Evolutionary conservation across 169 alveolate genomes (phyloP), one percentile per base, ranked within the genome.

Genomic region (Theileria equi): DNA sequence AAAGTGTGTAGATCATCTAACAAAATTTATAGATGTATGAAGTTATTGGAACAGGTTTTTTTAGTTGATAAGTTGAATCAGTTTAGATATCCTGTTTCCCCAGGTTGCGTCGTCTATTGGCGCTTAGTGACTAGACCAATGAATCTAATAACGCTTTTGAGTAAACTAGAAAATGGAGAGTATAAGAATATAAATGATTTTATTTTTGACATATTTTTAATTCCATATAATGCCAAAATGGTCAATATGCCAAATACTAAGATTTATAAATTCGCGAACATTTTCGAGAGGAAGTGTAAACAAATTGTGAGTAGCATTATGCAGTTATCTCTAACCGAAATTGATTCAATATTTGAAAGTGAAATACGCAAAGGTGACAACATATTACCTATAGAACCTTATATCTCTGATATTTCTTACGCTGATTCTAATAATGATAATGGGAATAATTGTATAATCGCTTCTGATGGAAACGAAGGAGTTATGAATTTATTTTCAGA

Each of bases 51-150:
- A 49, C 61, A 69, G 76, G 66, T 88, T 26, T 71, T 88, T 38
- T 40, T 66, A 21, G 52, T 72, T 38, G 93, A 88, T 55, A 78
- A 66, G 52, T 48, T 49, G 31, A 81, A 64, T 38, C 81, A 81
- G 60, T 84, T 88, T 45, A 71, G 90, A 29, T 81, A 76, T 68
- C 89, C 84, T 26, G 87, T 85, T 21, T 88, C 89, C 13, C 80
- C 74, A 11, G 57, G 84, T 19, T 84, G 44, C 72, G 65, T 74
- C 23, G 57, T 78, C 13, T 88, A 84, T 59, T 84, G 91, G 91
- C 70, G 93, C 11, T 52, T 88, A 13, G 93, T 88, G 16, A 76
- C 66, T 52, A 58, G 76, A 25, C 93, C 93, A 19, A 88, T 88
- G 90, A 72, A 81, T 49, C 69, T 88, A 19, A 48, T 62, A 29